Conservation (phyloP, 345 rosid species). For the Trapa incisa region DNA sequence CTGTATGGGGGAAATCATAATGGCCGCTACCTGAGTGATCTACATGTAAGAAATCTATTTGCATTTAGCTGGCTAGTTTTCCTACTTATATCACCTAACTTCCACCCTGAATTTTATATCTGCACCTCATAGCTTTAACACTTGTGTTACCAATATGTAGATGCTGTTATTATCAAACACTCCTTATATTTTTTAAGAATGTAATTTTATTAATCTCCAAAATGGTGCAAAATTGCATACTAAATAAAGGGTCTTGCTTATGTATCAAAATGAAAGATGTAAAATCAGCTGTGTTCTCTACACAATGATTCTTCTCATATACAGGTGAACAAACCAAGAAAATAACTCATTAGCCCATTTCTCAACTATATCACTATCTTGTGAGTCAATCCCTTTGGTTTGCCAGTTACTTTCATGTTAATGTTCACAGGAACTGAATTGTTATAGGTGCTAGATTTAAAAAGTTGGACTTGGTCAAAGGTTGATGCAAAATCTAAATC, state of each 20-base stretch:
- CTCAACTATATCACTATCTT: no score
- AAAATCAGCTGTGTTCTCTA: no score
- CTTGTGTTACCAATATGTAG: not conserved
- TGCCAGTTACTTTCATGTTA: no score
- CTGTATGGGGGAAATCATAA: constrained; percentile 94
- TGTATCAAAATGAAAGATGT: no score
- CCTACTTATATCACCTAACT: not conserved
- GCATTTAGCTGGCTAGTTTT: not conserved
- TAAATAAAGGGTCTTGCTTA: no score
- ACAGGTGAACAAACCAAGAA: no score
- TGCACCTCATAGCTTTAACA: not conserved
- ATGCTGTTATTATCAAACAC: not conserved
- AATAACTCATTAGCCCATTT: no score
- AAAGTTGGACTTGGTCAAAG: constrained; percentile 94
- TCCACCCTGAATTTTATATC: not conserved
- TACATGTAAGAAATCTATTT: constrained; percentile 59
- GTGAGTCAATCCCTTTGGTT: no score
- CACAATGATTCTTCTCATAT: no score
- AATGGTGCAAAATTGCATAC: no score
- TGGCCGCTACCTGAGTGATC: constrained; percentile 93
- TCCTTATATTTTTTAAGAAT: not conserved
- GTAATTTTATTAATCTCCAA: no score
- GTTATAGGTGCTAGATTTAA: constrained; percentile 80
- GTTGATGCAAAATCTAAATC: constrained; percentile 50
- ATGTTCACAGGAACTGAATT: not conserved